A percentile compares a stretch with the other conserved stretches of the same genome.
Conservation (phyloP, 2,329 filamentous ascomycete genomes). For the Botrytis medusae region DNA sequence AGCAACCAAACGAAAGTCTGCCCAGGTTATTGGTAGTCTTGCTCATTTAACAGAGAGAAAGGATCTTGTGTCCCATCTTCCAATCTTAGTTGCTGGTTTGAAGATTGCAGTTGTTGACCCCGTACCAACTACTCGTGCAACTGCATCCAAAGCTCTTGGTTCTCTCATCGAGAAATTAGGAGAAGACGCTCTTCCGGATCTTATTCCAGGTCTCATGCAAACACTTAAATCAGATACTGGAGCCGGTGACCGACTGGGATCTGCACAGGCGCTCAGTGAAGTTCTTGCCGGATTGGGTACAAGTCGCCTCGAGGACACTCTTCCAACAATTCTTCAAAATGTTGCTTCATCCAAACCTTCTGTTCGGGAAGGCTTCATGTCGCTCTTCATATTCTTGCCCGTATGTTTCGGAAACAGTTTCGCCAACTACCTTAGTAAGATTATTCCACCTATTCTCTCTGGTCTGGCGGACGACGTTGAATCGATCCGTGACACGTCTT, state of each 20-base stretch:
- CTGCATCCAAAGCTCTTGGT: conserved; percentile 90
- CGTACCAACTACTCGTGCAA: conserved; percentile 92
- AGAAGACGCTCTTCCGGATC: conserved; percentile 92
- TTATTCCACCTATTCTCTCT: conserved; percentile 91
- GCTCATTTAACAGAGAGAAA: conserved; percentile 96
- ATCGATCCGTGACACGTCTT: conserved; percentile 93
- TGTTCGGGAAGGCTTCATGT: conserved; percentile 98
- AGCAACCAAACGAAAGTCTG: conserved; percentile 91
- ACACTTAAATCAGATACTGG: conserved; percentile 97
- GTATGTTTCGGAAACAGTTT: conserved; percentile 99
- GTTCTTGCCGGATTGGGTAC: conserved; percentile 95
- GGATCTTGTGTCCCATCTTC: conserved; percentile 86
- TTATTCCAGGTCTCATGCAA: conserved; percentile 96
- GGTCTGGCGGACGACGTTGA: conserved; percentile 95
- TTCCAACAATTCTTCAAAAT: conserved; percentile 95
- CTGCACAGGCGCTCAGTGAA: conserved; percentile 93
- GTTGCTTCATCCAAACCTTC: conserved; percentile 86
- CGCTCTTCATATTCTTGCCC: conserved; percentile 96
- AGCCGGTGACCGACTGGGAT: conserved; percentile 92
- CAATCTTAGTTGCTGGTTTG: conserved; percentile 86
- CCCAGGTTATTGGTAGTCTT: conserved; percentile 96
- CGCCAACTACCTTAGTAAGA: conserved; percentile 88
- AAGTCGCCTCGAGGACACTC: conserved; percentile 85
- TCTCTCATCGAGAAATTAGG: conserved; percentile 98
- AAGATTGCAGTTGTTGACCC: conserved; percentile 90